phyloP scores from a whole-genome alignment of 805 yeast genomes.

The Kodamaea neixiangensis region DNA sequence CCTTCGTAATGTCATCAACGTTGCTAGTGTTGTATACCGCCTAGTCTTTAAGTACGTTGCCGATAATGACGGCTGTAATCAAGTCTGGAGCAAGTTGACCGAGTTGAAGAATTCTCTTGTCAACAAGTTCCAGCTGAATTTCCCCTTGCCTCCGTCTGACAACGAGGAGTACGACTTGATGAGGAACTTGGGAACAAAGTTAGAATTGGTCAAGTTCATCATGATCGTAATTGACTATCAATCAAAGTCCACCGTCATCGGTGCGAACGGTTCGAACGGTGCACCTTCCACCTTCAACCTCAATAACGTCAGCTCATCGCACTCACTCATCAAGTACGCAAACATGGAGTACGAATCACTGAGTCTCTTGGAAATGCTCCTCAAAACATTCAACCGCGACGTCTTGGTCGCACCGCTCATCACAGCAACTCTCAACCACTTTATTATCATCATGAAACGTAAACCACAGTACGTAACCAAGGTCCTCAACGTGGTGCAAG shows the following conservation, averaged over 20 bases:
- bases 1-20: conserved; percentile 34
- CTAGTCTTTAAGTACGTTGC: conserved; percentile 48
- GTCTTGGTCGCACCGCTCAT: conserved; percentile 54
- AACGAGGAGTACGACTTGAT: conserved; percentile 49
- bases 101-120: conserved; percentile 60
- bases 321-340: conserved; percentile 60
- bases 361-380: conserved; percentile 64
- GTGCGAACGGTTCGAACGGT: conserved; percentile 6
- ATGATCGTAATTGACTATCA: conserved; percentile 48
- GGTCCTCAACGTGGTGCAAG: conserved; percentile 59
- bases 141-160: conserved; percentile 52
- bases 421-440: conserved; percentile 67
- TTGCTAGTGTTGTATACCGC: conserved; percentile 43
- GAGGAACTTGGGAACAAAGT: conserved; percentile 57
- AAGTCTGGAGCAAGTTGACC: conserved; percentile 57
- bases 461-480: conserved; percentile 63
- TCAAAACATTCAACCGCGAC: conserved; percentile 57
- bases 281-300: conserved; percentile 45
- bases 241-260: conserved; percentile 38
- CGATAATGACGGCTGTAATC: conserved; percentile 45
- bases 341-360: conserved; percentile 68
- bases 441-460: conserved; percentile 61
- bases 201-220: conserved; percentile 75
- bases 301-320: conserved; percentile 53
- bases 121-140: conserved; percentile 57